A percentile compares a stretch with the other conserved stretches of the same genome.
phyloP scores from a whole-genome alignment of 2,329 filamentous ascomycete genomes.

The Pseudogymnoascus sp. region DNA sequence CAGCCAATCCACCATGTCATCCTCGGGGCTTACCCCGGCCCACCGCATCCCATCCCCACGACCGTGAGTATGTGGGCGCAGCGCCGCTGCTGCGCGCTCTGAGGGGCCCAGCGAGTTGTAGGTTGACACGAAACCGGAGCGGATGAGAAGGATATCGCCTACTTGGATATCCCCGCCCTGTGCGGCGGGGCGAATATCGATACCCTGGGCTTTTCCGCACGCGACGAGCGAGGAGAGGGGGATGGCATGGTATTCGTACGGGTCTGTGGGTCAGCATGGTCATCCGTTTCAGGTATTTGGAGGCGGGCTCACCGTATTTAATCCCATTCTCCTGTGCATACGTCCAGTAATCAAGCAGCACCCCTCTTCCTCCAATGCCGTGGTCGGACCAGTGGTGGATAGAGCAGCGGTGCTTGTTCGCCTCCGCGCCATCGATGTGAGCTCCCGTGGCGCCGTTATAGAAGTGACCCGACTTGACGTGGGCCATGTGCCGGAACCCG shows the following conservation, averaged over 20 bases:
- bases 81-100: slow-evolving; percentile 30
- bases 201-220: slow-evolving; percentile 23
- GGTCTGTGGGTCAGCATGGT: slow-evolving; percentile 18
- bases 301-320: slow-evolving; percentile 23
- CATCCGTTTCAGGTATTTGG: too few species aligned
- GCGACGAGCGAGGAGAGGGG: slow-evolving; percentile 21
- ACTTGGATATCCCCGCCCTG: slow-evolving; percentile 42
- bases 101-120: slow-evolving; percentile 31
- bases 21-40: slow-evolving; percentile 40
- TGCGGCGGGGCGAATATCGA: slow-evolving; percentile 26
- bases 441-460: slow-evolving; percentile 24
- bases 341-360: slow-evolving; percentile 45
- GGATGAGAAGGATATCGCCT: slow-evolving; percentile 44
- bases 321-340: slow-evolving; percentile 32
- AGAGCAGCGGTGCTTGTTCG: slow-evolving; percentile 21
- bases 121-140: slow-evolving; percentile 38
- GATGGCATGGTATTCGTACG: slow-evolving; percentile 23
- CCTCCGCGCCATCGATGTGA: slow-evolving; percentile 20
- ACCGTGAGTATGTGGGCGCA: slow-evolving; percentile 30
- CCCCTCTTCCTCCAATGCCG: slow-evolving; percentile 48
- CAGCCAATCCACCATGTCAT: slow-evolving; percentile 35
- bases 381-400: slow-evolving; percentile 27
- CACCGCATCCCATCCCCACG: slow-evolving; percentile 31
- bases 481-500: slow-evolving; percentile 38
- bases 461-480: slow-evolving; percentile 19